phyloP scores from a whole-genome alignment of 1,139 yeast genomes.

The Hyphopichia buzzinii region DNA sequence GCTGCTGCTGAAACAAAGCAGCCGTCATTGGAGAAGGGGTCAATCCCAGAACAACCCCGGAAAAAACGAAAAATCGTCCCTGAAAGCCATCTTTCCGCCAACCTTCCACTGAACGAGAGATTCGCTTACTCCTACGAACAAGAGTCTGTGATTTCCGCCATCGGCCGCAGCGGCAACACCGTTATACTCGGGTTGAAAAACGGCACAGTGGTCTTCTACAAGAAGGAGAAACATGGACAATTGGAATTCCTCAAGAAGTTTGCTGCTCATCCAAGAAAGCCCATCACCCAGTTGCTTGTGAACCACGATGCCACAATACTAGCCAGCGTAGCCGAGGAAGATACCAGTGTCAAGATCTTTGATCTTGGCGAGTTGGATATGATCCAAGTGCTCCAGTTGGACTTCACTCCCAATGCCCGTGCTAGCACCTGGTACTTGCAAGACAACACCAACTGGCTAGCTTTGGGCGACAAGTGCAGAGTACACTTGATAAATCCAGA shows the following conservation, averaged over 20 bases:
- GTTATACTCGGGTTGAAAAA: conserved; percentile 36
- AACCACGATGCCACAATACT: conserved; percentile 19
- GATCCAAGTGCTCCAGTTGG: conserved; percentile 30
- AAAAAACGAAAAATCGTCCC: conserved; percentile 1
- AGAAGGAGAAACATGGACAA: conserved; percentile 16
- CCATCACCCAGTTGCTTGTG: conserved; percentile 12
- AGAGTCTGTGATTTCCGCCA: conserved; percentile 1
- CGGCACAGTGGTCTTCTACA: conserved; percentile 45
- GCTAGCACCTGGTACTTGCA: conserved; percentile 24
- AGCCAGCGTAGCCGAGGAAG: conserved; percentile 29
- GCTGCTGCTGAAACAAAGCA: background rate
- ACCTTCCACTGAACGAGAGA: conserved; percentile 6
- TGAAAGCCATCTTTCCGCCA: conserved; percentile 2
- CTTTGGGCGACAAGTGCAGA: background rate
- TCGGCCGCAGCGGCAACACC: background rate
- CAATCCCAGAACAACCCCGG: background rate
- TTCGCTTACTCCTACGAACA: conserved; percentile 7
- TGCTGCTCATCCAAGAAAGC: conserved; percentile 23
- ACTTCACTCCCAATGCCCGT: conserved; percentile 18
- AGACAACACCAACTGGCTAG: conserved; percentile 8
- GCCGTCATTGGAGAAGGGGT: background rate
- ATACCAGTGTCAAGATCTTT: conserved; percentile 31
- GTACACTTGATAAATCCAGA: conserved; percentile 22
- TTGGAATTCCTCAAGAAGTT: conserved; percentile 38
- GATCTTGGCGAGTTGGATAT: conserved; percentile 41